phyloP scores from a whole-genome alignment of 2,329 filamentous ascomycete species.

The Harringtonia lauricola region DNA sequence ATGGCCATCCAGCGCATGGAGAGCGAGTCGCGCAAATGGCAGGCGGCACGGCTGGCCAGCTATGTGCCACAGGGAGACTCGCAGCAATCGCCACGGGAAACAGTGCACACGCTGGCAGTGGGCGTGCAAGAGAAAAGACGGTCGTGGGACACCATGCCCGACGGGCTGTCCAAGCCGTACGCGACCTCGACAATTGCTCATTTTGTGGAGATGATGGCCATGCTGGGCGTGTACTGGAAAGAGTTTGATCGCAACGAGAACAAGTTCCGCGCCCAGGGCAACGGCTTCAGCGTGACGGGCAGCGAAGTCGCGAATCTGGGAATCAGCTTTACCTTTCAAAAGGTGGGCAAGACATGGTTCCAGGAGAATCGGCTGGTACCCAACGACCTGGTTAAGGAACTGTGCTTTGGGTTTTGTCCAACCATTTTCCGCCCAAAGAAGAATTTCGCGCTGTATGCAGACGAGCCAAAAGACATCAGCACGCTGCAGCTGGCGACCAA shows the following conservation, averaged over 20 bases:
- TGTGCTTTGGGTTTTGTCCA: constrained; percentile 44
- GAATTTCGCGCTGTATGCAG: constrained; percentile 20
- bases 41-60: constrained; percentile 17
- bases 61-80: background rate
- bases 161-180: constrained; percentile 34
- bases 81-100: constrained; percentile 10
- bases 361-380: constrained; percentile 39
- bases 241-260: constrained; percentile 43
- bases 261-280: constrained; percentile 42
- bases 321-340: constrained; percentile 41
- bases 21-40: constrained; percentile 33
- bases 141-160: constrained; percentile 42
- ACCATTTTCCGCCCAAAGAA: constrained; percentile 35
- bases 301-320: constrained; percentile 36
- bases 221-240: constrained; percentile 46
- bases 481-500: constrained; percentile 36
- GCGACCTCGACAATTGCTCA: constrained; percentile 45
- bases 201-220: constrained; percentile 40
- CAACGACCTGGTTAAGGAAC: constrained; percentile 38
- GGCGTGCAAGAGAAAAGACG: constrained; percentile 32
- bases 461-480: constrained; percentile 30
- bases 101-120: constrained; percentile 32
- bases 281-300: constrained; percentile 40
- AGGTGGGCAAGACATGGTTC: constrained; percentile 36
- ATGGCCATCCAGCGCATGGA: constrained; percentile 40